phyloP scores from a whole-genome alignment of 164 flowering plant species.

The Magnolia changhungtana region DNA sequence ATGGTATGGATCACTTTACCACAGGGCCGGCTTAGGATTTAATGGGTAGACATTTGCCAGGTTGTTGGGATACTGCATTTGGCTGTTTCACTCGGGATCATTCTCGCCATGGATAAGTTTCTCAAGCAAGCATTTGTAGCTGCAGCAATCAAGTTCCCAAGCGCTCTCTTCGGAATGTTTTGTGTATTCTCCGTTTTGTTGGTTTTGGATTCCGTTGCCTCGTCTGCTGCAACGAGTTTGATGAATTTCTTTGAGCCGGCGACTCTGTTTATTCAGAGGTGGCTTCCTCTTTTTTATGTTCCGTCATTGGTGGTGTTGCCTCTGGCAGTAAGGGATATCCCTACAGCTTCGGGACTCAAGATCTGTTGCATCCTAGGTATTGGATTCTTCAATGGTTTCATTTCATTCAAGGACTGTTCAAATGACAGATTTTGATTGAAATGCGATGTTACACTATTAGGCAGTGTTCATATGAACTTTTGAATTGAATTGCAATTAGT shows the following conservation, averaged over 20 bases:
- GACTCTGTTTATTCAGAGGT: slow-evolving; percentile 78
- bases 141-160: slow-evolving; percentile 89
- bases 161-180: slow-evolving; percentile 95
- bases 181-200: slow-evolving; percentile 70
- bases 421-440: neutral
- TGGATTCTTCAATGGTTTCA: neutral
- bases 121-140: slow-evolving; percentile 72
- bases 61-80: slow-evolving; percentile 61
- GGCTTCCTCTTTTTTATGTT: slow-evolving; percentile 95
- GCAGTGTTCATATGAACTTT: no score
- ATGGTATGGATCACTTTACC: neutral
- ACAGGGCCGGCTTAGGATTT: slow-evolving; percentile 1
- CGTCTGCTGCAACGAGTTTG: slow-evolving; percentile 59
- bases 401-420: neutral
- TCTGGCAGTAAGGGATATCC: slow-evolving; percentile 80
- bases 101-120: slow-evolving; percentile 76
- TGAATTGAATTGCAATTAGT: neutral
- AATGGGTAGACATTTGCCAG: slow-evolving; percentile 27
- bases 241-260: slow-evolving; percentile 90
- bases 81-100: slow-evolving; percentile 74
- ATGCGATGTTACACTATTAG: no score
- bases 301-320: slow-evolving; percentile 93
- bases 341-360: slow-evolving; percentile 88
- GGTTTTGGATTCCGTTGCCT: slow-evolving; percentile 56
- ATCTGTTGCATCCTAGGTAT: slow-evolving; percentile 74